Evolutionary conservation across 2,329 filamentous ascomycete genomes (phyloP).

Genomic region (Cadophora gregata): DNA sequence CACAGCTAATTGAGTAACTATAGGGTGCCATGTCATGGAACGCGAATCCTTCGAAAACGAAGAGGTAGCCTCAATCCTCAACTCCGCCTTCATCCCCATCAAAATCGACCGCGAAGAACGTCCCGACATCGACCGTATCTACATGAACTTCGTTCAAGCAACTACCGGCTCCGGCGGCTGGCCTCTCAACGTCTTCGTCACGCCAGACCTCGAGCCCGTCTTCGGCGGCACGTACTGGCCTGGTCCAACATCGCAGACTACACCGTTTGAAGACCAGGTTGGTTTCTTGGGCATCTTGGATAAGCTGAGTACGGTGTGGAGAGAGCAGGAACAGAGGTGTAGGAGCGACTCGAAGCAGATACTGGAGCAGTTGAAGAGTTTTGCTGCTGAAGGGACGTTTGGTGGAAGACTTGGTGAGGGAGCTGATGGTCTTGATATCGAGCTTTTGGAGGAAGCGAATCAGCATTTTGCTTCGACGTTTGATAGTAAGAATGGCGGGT

Average conservation of each 20-base stretch:
- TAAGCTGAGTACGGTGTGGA: conserved; percentile 79
- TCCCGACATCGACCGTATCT: conserved; percentile 92
- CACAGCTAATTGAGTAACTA: background rate
- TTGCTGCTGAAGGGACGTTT: conserved; percentile 85
- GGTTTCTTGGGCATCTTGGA: conserved; percentile 83
- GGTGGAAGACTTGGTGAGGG: conserved; percentile 49
- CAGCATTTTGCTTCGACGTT: conserved; percentile 81
- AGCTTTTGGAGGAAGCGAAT: conserved; percentile 89
- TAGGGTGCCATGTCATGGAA: conserved; percentile 89
- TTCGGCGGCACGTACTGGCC: conserved; percentile 98
- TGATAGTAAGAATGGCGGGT: conserved; percentile 80
- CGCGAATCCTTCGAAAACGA: conserved; percentile 88
- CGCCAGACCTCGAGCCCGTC: conserved; percentile 88
- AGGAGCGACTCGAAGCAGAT: conserved; percentile 84
- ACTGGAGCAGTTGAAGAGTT: conserved; percentile 79
- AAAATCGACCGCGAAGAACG: conserved; percentile 94
- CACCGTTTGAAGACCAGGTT: conserved; percentile 60
- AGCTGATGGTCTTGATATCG: conserved; percentile 80
- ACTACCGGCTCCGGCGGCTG: conserved; percentile 90
- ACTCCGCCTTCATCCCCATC: conserved; percentile 87
- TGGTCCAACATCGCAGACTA: conserved; percentile 47
- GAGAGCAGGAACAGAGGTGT: conserved; percentile 82
- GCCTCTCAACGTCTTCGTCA: conserved; percentile 97
- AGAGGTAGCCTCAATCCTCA: conserved; percentile 81
- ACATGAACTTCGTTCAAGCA: conserved; percentile 98